A percentile compares a stretch with the other conserved stretches of the same genome.
These are phyloP conservation scores for Botryotinia convoluta DNA, from an alignment of 2,329 filamentous ascomycete genomes.

Conservation along the genomic window DNA sequence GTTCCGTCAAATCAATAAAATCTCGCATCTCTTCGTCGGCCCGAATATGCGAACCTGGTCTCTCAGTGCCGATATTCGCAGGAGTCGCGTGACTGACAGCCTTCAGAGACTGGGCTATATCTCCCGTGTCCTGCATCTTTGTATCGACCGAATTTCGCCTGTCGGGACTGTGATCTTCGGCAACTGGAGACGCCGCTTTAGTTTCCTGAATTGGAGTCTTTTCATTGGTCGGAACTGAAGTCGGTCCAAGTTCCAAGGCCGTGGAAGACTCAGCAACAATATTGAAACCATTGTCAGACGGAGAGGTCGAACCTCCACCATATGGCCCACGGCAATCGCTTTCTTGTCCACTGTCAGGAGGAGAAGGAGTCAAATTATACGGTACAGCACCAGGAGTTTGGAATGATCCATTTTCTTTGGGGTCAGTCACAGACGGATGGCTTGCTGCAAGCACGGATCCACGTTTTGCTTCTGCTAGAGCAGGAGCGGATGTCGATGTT, in stretches of 20 bases:
- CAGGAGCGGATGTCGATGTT: neutral
- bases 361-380: conserved; percentile 6
- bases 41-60: no score
- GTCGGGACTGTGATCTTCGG: neutral
- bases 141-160: neutral
- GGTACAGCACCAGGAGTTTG: conserved; percentile 7
- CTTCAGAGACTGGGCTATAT: neutral
- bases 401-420: neutral
- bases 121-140: neutral
- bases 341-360: neutral
- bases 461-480: neutral
- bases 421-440: neutral
- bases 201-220: neutral
- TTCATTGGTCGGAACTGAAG: neutral
- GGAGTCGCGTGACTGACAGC: neutral
- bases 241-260: neutral
- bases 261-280: neutral
- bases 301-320: neutral
- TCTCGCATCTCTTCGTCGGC: neutral
- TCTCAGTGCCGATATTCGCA: neutral
- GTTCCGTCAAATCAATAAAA: neutral
- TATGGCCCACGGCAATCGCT: neutral
- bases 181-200: neutral
- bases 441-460: neutral
- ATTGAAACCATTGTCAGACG: neutral